Percentiles rank a stretch among this genome's conserved stretches.
phyloP scores from a whole-genome alignment of 306 rosid genomes.

The Cicer pinnatifidum region DNA sequence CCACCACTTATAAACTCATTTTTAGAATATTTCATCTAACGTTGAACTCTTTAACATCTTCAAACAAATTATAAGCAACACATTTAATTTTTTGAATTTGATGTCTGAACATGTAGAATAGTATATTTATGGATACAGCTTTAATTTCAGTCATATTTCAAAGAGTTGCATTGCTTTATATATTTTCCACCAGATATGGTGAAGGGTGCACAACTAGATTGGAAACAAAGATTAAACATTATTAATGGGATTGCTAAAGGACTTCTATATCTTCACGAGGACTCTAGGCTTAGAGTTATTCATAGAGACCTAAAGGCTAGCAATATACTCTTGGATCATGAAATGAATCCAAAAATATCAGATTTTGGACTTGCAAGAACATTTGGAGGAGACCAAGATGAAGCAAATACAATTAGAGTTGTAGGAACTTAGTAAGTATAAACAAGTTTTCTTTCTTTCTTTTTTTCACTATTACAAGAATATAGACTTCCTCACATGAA shows the following conservation, averaged over 20 bases:
- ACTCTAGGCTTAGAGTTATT: constrained; percentile 56
- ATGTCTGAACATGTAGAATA: too few relatives aligned
- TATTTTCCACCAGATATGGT: constrained; percentile 40
- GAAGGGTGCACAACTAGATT: constrained; percentile 47
- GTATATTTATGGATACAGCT: constrained; percentile 2
- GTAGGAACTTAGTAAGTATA: constrained; percentile 67
- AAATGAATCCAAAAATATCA: constrained; percentile 61
- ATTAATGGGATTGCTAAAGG: constrained; percentile 63
- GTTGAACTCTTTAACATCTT: not conserved
- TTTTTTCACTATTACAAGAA: not conserved
- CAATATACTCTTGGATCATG: constrained; percentile 56
- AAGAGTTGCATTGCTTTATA: constrained; percentile 11
- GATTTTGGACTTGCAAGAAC: constrained; percentile 66
- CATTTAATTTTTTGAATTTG: not conserved
- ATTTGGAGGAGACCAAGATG: constrained; percentile 51
- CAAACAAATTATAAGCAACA: not conserved
- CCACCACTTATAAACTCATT: too few relatives aligned
- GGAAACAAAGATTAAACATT: constrained; percentile 50
- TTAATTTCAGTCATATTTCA: not conserved
- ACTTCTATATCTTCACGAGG: constrained; percentile 65
- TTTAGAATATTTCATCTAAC: too few relatives aligned
- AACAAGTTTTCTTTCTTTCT: not conserved
- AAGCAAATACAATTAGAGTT: constrained; percentile 55
- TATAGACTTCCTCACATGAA: constrained; percentile 25
- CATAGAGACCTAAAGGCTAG: constrained; percentile 68